phyloP scores from a whole-genome alignment of 257 asterid species.

The Petunia axillaris region DNA sequence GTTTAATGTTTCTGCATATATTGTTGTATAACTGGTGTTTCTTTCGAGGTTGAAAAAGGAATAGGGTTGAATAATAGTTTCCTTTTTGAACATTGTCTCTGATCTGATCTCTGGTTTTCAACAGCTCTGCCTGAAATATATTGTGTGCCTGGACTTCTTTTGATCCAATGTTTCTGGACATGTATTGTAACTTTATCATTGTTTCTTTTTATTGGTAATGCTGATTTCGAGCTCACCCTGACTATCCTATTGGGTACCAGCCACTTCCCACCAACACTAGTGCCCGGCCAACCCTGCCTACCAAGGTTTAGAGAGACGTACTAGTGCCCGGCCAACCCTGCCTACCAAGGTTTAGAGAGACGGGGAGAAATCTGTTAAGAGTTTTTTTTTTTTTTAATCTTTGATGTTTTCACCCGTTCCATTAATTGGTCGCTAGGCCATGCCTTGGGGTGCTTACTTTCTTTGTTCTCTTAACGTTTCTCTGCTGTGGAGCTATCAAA shows the following conservation, averaged over 20 bases:
- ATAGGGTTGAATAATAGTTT: slow-evolving; percentile 21
- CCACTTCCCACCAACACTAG: background rate
- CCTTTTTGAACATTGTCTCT: background rate
- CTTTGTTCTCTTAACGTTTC: background rate
- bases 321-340: no score
- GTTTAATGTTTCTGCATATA: slow-evolving; percentile 30
- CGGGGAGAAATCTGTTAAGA: no score
- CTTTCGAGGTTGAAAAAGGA: slow-evolving; percentile 33
- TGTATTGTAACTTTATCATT: background rate
- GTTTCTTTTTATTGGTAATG: background rate
- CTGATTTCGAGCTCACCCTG: background rate
- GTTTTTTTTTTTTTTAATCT: no score
- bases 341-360: no score
- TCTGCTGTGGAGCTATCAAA: background rate
- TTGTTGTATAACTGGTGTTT: slow-evolving; percentile 42
- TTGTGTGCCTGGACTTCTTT: background rate
- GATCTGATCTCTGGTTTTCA: background rate
- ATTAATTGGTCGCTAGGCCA: background rate
- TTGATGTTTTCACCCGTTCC: background rate
- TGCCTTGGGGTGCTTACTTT: background rate
- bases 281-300: no score
- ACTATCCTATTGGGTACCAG: background rate
- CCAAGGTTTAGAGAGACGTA: background rate
- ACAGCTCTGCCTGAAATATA: background rate
- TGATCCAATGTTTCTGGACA: background rate